Evolutionary conservation across 176 grass and related monocot genomes (phyloP), one percentile per base, ranked within the genome.

Genomic region (Triticum urartu): DNA sequence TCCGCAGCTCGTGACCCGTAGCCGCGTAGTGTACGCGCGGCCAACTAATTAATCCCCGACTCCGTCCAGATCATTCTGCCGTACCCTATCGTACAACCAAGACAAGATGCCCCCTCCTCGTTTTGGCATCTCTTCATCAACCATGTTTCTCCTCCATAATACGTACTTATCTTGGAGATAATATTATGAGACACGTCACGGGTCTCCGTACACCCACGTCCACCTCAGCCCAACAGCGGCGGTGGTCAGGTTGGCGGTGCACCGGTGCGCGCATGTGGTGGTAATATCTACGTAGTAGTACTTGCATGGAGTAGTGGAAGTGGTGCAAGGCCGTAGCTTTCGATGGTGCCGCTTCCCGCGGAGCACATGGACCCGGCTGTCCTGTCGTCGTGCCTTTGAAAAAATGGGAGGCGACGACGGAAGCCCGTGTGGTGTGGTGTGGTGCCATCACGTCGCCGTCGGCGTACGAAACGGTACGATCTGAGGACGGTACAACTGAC

Each of bases 401-500:
- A 59, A 59, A 30, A 21, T 18, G 54, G 54, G 52, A 59, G 54
- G 54, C 54, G 18, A 59, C 54, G 54, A 59, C 54, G 54, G 18
- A 21, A 21, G 54, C 50, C 50, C 50, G 45, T 48, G 45, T 48
- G 45, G 45, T 48, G 45, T 14, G 45, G 42, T 40, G 39, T 3
- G 43, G 40, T 17, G 13, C 14, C 13, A 54, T 54, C 39, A 25
- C 22, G 58, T 87, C 56, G 28, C 9, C 60, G 32, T 81, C 85
- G 30, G 20, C 25, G 68, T 81, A 87, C 68, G 69, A 64, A 74
- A 22, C 15, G 86, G 86, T 82, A 87, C 70, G 79, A 87, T 33
- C 86, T 75, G 86, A 76, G 79, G 86, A 42, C 26, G 86, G 86
- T 66, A 76, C 79, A 76, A 75, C 83, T 85, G 73, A 73, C 54